Evolutionary conservation across 106 monocot species (phyloP).

Genomic region (Dioscorea alata): DNA sequence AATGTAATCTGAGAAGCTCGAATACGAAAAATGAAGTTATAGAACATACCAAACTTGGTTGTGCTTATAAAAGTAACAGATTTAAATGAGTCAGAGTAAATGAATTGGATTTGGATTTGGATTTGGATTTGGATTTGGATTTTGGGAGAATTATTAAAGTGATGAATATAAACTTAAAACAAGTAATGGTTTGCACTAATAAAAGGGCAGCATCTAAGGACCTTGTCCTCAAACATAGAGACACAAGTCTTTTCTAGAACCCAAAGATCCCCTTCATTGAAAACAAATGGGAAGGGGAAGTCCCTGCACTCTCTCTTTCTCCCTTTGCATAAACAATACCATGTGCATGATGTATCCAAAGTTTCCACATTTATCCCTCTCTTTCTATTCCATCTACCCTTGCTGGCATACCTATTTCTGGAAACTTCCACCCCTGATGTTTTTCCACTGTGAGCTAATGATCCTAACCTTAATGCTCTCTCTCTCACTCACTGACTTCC

Average conservation of each 20-base stretch:
- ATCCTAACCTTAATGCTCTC: too few species aligned
- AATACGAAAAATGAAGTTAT: too few species aligned
- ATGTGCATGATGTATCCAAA: slow-evolving; percentile 21
- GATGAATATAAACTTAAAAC: too few species aligned
- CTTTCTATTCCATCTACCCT: not conserved
- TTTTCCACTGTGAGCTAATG: slow-evolving; percentile 7
- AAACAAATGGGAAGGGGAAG: not conserved
- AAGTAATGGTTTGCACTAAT: not conserved
- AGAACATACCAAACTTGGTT: too few species aligned
- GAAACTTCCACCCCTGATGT: slow-evolving; percentile 8
- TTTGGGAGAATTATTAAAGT: too few species aligned
- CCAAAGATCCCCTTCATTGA: not conserved
- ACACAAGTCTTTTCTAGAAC: slow-evolving; percentile 12
- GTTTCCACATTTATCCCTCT: slow-evolving; percentile 7
- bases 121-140: too few species aligned
- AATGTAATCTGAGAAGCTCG: too few species aligned
- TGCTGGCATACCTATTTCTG: slow-evolving; percentile 8
- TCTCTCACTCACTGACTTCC: slow-evolving; percentile 1
- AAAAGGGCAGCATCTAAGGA: not conserved
- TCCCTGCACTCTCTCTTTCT: too few species aligned
- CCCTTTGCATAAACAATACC: not conserved
- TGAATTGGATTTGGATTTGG: too few species aligned
- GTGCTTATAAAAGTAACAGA: too few species aligned
- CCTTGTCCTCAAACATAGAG: slow-evolving; percentile 6
- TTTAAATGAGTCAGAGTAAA: too few species aligned